Base-by-base conservation (phyloP, 73 alveolate genomes). In the Symbiodinium natans region DNA sequence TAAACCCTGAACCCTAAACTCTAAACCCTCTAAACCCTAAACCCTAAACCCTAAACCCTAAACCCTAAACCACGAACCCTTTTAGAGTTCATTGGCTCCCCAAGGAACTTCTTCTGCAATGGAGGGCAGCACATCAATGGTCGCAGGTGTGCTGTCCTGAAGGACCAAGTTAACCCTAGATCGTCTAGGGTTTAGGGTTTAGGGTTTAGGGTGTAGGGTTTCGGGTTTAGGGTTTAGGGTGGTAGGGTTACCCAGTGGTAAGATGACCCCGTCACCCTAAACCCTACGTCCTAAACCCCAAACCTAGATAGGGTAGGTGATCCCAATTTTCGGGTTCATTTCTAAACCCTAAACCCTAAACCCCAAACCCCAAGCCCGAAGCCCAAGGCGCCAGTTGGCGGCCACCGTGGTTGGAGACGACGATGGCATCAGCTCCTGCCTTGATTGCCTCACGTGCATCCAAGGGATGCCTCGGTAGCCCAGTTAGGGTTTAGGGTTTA, bases 51-150 rank as follows among this genome's bases (percentile, higher is more conserved):
- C n/a, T n/a, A n/a, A n/a, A n/a, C n/a, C n/a, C n/a, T n/a, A n/a
- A n/a, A n/a, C n/a, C n/a, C n/a, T n/a, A n/a, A n/a, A n/a, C n/a
- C n/a, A n/a, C n/a, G n/a, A n/a, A n/a, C n/a, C n/a, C n/a, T n/a
- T n/a, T n/a, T n/a, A n/a, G n/a, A n/a, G n/a, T n/a, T n/a, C n/a
- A n/a, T n/a, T n/a, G n/a, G n/a, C n/a, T n/a, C n/a, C n/a, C n/a
- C n/a, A n/a, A n/a, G n/a, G n/a, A n/a, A 90, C 97, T 41, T 90
- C 97, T 27, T 40, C 97, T 21, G 56, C 97, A 41, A 90, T 90
- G 52, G 89, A 46, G 48, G 97, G 97, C 97, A 90, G 39, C 39
- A 90, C 97, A 34, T 90, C 97, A 25, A 90, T 90, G 82, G 89
- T 90, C 48, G 97, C 97, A 23, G 97, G 97, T n/a, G 75, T 46